Evolutionary conservation across 2,329 filamentous ascomycete genomes (phyloP).

Genomic region (Arthrobotrys sphaeroides): DNA sequence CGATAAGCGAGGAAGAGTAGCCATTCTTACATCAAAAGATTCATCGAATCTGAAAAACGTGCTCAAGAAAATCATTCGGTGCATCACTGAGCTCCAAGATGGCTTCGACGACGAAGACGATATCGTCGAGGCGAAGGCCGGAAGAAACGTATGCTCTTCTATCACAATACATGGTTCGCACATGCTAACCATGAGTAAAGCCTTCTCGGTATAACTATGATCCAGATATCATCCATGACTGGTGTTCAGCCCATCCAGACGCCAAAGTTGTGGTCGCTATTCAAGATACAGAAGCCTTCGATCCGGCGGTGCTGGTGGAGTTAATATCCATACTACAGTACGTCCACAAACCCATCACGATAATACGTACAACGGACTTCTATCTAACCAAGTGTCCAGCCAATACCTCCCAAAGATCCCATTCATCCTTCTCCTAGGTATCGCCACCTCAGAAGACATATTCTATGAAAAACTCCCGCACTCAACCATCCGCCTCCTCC

Average conservation of each 20-base stretch:
- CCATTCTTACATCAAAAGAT: conserved; percentile 75
- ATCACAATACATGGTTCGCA: background rate
- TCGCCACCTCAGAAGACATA: conserved; percentile 82
- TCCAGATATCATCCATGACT: conserved; percentile 74
- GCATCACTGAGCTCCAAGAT: conserved; percentile 67
- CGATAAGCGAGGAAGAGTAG: conserved; percentile 71
- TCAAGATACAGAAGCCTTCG: conserved; percentile 84
- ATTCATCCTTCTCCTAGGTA: conserved; percentile 79
- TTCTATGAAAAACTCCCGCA: conserved; percentile 78
- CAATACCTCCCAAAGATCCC: conserved; percentile 79
- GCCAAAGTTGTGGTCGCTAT: conserved; percentile 76
- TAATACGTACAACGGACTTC: conserved; percentile 18
- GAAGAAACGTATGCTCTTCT: conserved; percentile 25
- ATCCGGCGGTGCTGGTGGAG: conserved; percentile 75
- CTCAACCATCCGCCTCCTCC: conserved; percentile 72
- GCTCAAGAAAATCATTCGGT: conserved; percentile 77
- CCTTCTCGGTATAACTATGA: conserved; percentile 71
- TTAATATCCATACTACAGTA: conserved; percentile 75
- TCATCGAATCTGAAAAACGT: conserved; percentile 77
- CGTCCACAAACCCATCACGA: conserved; percentile 55
- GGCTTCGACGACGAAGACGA: conserved; percentile 68
- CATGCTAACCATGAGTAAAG: background rate
- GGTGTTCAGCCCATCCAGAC: conserved; percentile 65
- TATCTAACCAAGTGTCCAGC: conserved; percentile 58
- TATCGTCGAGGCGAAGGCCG: conserved; percentile 63